phyloP scores from a whole-genome alignment of 2,329 filamentous ascomycete genomes.

The Neonectria faginata region DNA sequence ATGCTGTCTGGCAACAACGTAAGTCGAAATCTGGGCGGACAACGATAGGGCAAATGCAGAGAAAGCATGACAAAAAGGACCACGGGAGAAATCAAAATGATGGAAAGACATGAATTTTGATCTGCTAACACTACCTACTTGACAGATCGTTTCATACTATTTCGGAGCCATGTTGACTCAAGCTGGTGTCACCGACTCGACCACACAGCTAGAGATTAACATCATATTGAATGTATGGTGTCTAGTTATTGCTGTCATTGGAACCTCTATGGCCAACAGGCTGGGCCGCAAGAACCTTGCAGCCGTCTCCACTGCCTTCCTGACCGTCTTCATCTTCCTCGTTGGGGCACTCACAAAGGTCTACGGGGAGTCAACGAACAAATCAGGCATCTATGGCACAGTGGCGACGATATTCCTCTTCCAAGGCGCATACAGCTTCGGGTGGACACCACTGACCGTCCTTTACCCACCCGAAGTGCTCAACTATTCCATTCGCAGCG shows the following conservation, averaged over 20 bases:
- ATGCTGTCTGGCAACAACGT: slow-evolving; percentile 50
- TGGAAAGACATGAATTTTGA: neutral
- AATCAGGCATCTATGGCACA: slow-evolving; percentile 53
- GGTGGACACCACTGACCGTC: slow-evolving; percentile 44
- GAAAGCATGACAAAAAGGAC: no score
- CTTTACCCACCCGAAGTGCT: slow-evolving; percentile 48
- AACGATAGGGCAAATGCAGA: no score
- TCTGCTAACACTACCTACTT: neutral
- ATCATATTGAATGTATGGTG: slow-evolving; percentile 65
- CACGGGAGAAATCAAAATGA: no score
- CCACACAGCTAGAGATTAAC: slow-evolving; percentile 59
- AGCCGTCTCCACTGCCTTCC: slow-evolving; percentile 51
- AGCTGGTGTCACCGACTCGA: slow-evolving; percentile 58
- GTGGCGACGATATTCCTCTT: slow-evolving; percentile 49
- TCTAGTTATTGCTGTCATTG: slow-evolving; percentile 54
- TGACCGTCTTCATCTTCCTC: slow-evolving; percentile 61
- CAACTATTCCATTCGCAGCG: slow-evolving; percentile 43
- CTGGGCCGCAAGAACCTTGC: slow-evolving; percentile 60
- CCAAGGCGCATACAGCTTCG: slow-evolving; percentile 45
- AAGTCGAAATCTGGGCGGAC: neutral
- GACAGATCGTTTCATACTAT: slow-evolving; percentile 30
- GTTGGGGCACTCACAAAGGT: slow-evolving; percentile 62
- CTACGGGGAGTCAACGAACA: slow-evolving; percentile 46
- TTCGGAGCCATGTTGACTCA: slow-evolving; percentile 56
- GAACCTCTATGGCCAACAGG: slow-evolving; percentile 55